These are phyloP conservation scores for Diaporthe nobilis DNA, from an alignment of 2,329 filamentous ascomycete genomes.

Conservation along the genomic window DNA sequence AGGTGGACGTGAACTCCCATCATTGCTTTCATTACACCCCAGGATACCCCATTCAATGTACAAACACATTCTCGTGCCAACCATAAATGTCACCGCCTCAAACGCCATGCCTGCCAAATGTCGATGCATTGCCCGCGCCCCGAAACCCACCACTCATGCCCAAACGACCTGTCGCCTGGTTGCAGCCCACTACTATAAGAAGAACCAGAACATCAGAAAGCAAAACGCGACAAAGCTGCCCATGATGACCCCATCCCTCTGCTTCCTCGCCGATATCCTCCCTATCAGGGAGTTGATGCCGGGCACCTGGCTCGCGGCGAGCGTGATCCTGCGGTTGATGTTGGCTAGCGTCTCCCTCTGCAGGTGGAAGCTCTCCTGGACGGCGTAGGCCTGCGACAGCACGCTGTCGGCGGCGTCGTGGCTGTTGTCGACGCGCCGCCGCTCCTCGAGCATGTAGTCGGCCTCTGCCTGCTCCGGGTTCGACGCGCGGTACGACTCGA, in stretches of 20 bases:
- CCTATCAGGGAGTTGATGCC: slow-evolving; percentile 93
- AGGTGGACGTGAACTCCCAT: slow-evolving; percentile 17
- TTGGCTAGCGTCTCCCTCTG: slow-evolving; percentile 90
- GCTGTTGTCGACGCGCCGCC: slow-evolving; percentile 86
- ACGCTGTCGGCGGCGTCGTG: slow-evolving; percentile 92
- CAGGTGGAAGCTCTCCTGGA: slow-evolving; percentile 89
- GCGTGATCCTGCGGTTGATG: slow-evolving; percentile 91
- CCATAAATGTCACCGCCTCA: slow-evolving; percentile 3
- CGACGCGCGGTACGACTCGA: slow-evolving; percentile 85
- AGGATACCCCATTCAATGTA: slow-evolving; percentile 42
- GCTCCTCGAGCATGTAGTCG: slow-evolving; percentile 97
- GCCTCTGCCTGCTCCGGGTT: slow-evolving; percentile 89
- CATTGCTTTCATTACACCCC: slow-evolving; percentile 35
- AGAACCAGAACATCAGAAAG: slow-evolving; percentile 87
- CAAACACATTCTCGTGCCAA: slow-evolving; percentile 34
- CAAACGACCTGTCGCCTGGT: not conserved
- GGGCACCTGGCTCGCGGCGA: slow-evolving; percentile 90
- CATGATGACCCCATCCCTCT: slow-evolving; percentile 94
- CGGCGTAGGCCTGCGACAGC: slow-evolving; percentile 94
- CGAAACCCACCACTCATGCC: slow-evolving; percentile 1
- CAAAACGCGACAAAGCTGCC: slow-evolving; percentile 93
- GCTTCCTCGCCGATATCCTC: slow-evolving; percentile 94
- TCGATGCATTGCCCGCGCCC: slow-evolving; percentile 24
- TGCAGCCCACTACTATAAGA: slow-evolving; percentile 63
- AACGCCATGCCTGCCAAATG: slow-evolving; percentile 40